Evolutionary conservation across 169 alveolate species (phyloP).

Genomic region (Babesia bovis): DNA sequence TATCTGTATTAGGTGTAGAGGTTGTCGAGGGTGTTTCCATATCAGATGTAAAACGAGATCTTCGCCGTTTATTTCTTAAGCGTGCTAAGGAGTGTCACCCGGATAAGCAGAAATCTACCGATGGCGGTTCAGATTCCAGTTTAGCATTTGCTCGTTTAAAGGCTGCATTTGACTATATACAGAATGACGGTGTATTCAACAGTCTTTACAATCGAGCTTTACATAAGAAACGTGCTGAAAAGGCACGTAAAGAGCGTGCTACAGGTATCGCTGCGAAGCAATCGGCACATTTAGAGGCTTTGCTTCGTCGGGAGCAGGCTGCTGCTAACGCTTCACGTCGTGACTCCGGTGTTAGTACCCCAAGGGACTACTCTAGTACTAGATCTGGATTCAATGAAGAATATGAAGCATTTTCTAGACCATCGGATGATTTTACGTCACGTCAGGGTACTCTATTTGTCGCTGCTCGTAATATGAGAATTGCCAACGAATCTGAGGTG

Average conservation of each 20-base stretch:
- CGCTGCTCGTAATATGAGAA: constrained; percentile 61
- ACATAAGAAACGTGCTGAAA: constrained; percentile 33
- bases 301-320: constrained; percentile 53
- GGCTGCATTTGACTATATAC: constrained; percentile 66
- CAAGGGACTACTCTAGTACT: neutral
- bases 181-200: constrained; percentile 33
- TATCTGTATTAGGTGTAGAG: constrained; percentile 52
- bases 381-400: constrained; percentile 3
- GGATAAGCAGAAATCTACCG: constrained; percentile 51
- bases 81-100: constrained; percentile 68
- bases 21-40: constrained; percentile 50
- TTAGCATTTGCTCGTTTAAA: constrained; percentile 56
- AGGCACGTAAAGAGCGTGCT: constrained; percentile 39
- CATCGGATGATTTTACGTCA: neutral
- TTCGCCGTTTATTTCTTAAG: constrained; percentile 48
- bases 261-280: constrained; percentile 55
- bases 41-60: constrained; percentile 29
- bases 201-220: constrained; percentile 40
- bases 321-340: constrained; percentile 27
- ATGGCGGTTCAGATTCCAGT: constrained; percentile 9
- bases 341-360: neutral
- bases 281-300: constrained; percentile 50
- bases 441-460: constrained; percentile 40
- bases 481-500: constrained; percentile 64
- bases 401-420: constrained; percentile 4